Percentiles rank a stretch among this genome's conserved stretches.
phyloP scores from a whole-genome alignment of 2,329 filamentous ascomycete genomes.

The Parafenestella ontariensis region DNA sequence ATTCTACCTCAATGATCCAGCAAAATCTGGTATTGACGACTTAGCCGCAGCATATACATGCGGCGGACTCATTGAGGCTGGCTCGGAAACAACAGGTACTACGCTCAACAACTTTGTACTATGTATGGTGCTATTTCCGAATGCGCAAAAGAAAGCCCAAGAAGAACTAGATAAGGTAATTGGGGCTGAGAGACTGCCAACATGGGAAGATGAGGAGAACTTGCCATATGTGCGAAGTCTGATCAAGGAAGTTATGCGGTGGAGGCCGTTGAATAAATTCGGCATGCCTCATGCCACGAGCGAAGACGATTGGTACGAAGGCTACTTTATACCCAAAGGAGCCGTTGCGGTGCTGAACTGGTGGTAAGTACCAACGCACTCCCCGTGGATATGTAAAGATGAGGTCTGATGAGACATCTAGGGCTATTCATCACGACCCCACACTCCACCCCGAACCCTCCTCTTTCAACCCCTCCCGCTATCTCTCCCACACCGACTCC shows the following conservation, averaged over 20 bases:
- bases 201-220: slow-evolving; percentile 39
- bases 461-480: slow-evolving; percentile 41
- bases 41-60: slow-evolving; percentile 44
- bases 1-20: slow-evolving; percentile 42
- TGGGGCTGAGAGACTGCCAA: slow-evolving; percentile 37
- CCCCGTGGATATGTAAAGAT: no score
- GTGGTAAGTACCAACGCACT: slow-evolving; percentile 29
- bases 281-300: slow-evolving; percentile 44
- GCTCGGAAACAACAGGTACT: slow-evolving; percentile 41
- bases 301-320: slow-evolving; percentile 48
- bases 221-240: slow-evolving; percentile 46
- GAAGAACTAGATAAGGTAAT: slow-evolving; percentile 40
- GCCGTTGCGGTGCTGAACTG: slow-evolving; percentile 42
- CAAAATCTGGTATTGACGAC: slow-evolving; percentile 44
- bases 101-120: slow-evolving; percentile 42
- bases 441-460: slow-evolving; percentile 33
- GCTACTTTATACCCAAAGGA: slow-evolving; percentile 50
- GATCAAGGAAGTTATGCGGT: slow-evolving; percentile 42
- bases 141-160: slow-evolving; percentile 33
- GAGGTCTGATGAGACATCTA: not conserved
- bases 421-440: slow-evolving; percentile 46
- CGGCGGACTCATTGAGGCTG: slow-evolving; percentile 44
- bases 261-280: slow-evolving; percentile 41
- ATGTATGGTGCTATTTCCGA: slow-evolving; percentile 38
- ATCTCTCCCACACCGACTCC: slow-evolving; percentile 29